A percentile compares a stretch with the other conserved stretches of the same genome.
Conservation (phyloP, 306 rosid genomes). For the Castanopsis chinensis region DNA sequence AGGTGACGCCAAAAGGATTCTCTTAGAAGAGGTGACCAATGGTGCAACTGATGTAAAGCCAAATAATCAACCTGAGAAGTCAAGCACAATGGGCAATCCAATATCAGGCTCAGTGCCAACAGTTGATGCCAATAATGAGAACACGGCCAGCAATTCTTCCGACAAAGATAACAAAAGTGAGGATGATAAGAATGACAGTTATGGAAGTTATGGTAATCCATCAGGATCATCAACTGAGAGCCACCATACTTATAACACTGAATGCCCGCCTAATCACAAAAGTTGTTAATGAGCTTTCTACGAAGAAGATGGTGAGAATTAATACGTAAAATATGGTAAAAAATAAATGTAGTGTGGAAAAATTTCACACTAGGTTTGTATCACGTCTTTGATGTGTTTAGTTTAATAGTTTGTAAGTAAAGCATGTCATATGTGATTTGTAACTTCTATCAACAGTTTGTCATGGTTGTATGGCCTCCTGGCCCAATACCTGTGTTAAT, state of each 20-base stretch:
- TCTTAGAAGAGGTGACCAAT: background rate
- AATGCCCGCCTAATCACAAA: conserved; percentile 14
- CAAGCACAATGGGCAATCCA: background rate
- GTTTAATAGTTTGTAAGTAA: background rate
- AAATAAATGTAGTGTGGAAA: background rate
- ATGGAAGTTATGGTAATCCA: conserved; percentile 17
- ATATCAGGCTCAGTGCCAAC: background rate
- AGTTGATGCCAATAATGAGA: background rate
- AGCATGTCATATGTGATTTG: background rate
- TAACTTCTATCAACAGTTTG: background rate
- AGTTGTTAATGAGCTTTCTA: background rate
- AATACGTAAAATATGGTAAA: background rate
- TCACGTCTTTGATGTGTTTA: background rate
- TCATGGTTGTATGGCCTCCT: background rate
- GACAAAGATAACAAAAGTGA: background rate
- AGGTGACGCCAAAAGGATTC: conserved; percentile 15
- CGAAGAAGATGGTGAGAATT: background rate
- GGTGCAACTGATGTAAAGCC: background rate
- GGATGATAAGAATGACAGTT: conserved; percentile 16
- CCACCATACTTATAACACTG: conserved; percentile 4
- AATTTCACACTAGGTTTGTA: background rate
- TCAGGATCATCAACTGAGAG: conserved; percentile 12
- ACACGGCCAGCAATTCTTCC: too few relatives aligned
- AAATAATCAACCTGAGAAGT: background rate
- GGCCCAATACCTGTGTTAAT: background rate